Base-by-base conservation (phyloP, 148 eudicot genomes). In the Oxyria digyna region DNA sequence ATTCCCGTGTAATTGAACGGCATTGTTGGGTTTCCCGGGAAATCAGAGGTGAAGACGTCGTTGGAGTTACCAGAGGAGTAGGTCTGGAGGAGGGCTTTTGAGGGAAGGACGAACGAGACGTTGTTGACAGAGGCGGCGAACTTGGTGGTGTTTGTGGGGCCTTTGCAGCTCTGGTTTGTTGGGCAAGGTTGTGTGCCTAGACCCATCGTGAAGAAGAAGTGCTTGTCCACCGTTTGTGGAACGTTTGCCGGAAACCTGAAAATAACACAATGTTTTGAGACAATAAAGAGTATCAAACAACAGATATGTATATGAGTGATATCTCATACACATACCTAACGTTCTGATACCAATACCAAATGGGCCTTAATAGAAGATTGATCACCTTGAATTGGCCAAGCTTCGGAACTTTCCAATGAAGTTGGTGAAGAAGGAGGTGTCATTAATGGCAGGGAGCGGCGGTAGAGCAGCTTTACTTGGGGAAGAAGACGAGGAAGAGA, bases 71-170 rank as follows among this genome's bases (percentile, higher is more conserved):
- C 75, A 26, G 54, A 72, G 69, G 65, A 89, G 69, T 89, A 59
- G 31, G 73, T 18, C 26, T 55, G 73, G 49, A 70, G 32, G 81
- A 89, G 69, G 5, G 96, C 79, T 0, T 73, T 79, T 50, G 80
- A 75, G 0, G 92, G 93, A 1, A 83, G 76, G 11, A 46, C 15
- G 69, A 85, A 87, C 7, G 96, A 89, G 15, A 89, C 35, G 46
- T 89, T 85, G 76, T 89, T 89, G 1, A 90, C 35, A 0, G 85
- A 55, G n/a, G 93, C 91, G 0, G 91, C 67, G 6, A 90, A 87
- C 79, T 85, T 90, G 0, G 87, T 76, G 11, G 20, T 67, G 24
- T 86, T 90, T n/a, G 62, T 80, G 0, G 92, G 96, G n/a, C 96
- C 96, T 70, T 84, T 85, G 54, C 91, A 89, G 3, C 89, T 86